A percentile compares a stretch with the other conserved stretches of the same genome.
These are phyloP conservation scores for Hypericum perforatum DNA, from an alignment of 345 rosid genomes.

Conservation along the genomic window DNA sequence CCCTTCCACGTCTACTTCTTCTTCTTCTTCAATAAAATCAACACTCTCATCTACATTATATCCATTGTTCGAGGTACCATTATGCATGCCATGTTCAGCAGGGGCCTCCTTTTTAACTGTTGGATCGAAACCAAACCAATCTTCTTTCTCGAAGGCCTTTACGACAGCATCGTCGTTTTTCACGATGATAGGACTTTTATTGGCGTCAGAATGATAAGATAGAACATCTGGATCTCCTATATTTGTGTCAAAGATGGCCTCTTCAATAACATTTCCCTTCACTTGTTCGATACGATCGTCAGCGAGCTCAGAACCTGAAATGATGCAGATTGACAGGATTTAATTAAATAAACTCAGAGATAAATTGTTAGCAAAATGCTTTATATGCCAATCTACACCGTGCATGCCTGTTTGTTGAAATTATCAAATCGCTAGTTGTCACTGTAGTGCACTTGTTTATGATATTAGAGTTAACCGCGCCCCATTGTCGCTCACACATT, in stretches of 20 bases:
- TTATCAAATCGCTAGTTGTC: no score
- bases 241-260: constrained; percentile 13
- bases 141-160: constrained; percentile 10
- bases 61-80: constrained; percentile 3
- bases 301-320: constrained; percentile 32
- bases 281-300: constrained; percentile 17
- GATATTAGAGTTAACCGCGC: no score
- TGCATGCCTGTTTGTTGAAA: no score
- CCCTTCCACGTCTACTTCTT: constrained; percentile 34
- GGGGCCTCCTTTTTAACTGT: constrained; percentile 14
- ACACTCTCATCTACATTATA: constrained; percentile 12
- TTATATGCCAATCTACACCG: not conserved
- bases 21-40: constrained; percentile 36
- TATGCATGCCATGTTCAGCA: constrained; percentile 7
- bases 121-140: constrained; percentile 16
- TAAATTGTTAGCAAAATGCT: not conserved
- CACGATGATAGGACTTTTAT: constrained; percentile 6
- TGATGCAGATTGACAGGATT: constrained; percentile 14
- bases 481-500: no score
- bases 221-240: constrained; percentile 4
- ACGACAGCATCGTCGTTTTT: constrained; percentile 10
- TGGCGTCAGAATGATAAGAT: constrained; percentile 14
- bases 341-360: not conserved
- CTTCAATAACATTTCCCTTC: constrained; percentile 17
- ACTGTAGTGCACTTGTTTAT: no score